These are phyloP conservation scores for Trichosporon sp. DNA, from an alignment of 1,284 basidiomycete species.

Conservation along the genomic window DNA sequence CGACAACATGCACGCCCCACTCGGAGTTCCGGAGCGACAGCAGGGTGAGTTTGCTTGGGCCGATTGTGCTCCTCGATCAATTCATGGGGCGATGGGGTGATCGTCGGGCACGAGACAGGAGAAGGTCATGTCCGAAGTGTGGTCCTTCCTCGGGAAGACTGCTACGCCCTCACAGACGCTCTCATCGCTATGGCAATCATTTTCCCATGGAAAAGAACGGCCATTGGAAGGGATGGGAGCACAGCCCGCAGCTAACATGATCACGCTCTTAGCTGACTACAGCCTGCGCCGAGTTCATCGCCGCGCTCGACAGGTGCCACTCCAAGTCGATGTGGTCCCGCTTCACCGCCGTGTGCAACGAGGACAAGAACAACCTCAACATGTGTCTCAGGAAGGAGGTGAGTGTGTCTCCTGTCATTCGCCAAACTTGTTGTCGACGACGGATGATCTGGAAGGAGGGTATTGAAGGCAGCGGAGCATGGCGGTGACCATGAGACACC, in stretches of 20 bases:
- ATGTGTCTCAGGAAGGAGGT: slow-evolving; percentile 72
- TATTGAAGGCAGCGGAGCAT: no score
- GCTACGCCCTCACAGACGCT: no score
- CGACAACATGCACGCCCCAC: slow-evolving; percentile 38
- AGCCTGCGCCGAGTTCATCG: slow-evolving; percentile 44
- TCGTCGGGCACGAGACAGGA: neutral
- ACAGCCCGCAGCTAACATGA: neutral
- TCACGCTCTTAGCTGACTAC: neutral
- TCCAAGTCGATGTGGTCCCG: slow-evolving; percentile 28
- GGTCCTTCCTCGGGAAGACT: no score
- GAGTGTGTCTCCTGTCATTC: slow-evolving; percentile 21
- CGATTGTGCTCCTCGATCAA: no score
- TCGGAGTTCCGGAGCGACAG: slow-evolving; percentile 40
- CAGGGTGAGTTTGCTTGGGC: slow-evolving; percentile 32
- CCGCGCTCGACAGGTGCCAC: slow-evolving; percentile 44
- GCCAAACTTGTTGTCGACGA: no score
- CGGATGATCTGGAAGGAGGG: no score
- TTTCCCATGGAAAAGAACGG: neutral
- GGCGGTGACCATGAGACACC: no score
- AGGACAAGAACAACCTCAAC: slow-evolving; percentile 63
- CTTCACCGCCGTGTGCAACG: slow-evolving; percentile 56
- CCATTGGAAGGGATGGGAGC: no score
- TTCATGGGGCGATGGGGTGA: no score
- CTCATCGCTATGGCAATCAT: no score
- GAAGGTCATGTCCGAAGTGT: neutral